Evolutionary conservation across 306 rosid genomes (phyloP), one percentile per base, ranked within the genome.

Genomic region (Begonia loranthoides): DNA sequence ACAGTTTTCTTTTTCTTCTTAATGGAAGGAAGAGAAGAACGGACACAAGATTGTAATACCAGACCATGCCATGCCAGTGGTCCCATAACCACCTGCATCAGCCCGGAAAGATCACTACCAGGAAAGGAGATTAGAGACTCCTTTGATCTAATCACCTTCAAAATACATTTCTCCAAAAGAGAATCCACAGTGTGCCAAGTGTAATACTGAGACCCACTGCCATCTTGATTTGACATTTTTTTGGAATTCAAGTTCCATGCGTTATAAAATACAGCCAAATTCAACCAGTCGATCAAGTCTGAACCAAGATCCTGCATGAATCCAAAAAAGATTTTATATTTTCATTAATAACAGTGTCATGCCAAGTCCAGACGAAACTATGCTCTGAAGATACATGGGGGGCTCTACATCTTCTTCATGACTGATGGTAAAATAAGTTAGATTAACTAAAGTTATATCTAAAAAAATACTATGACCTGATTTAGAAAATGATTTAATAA

Each of bases 31-130:
- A 76, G 73, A 52, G 73, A 76, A 12, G 93, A 73, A 38, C 93
- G 90, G 45, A 79, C 49, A 57, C 80, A 79, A 59, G 99, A 72
- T 58, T 81, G 96, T 45, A 92, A 76, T 15, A 92, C 73, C 21
- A 92, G 93, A 63, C 79, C 80, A 57, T 87, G 96, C 99, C 99
- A 92, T 3, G 94, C 89, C 70, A 92, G 67, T 28, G 99, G 93
- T 73, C 79, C 99, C 10, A 87, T 69, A 66, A 92, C 78, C 68
- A 92, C 41, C 69, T 76, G 89, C 61, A 81, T 70, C 61, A 92
- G 54, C 68, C 72, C 68, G 50, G 83, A 69, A 55, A 83, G 47
- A 50, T 73, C 73, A 53, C 41, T 58, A 62, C 79, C 74, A 46
- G 87, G 75, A 67, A 81, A 67, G 64, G 55, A 75, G 16, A 76